These are phyloP conservation scores for Calonectria crousiana DNA, from an alignment of 2,329 filamentous ascomycete species.

Conservation along the genomic window DNA sequence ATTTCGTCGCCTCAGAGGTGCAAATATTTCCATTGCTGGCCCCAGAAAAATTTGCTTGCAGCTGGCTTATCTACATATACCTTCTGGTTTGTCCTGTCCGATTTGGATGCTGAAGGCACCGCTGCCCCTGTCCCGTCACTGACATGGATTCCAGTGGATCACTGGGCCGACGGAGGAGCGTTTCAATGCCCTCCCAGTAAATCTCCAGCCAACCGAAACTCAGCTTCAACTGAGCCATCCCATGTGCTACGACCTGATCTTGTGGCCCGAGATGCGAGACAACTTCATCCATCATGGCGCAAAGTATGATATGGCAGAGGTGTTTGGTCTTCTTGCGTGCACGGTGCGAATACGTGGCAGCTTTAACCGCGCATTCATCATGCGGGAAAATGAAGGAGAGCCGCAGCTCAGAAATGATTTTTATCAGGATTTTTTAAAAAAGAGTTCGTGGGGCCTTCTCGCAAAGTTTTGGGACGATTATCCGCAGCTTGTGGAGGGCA, in stretches of 20 bases:
- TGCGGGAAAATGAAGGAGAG: neutral
- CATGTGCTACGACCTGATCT: neutral
- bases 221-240: neutral
- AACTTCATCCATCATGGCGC: neutral
- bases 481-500: neutral
- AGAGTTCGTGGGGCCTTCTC: neutral
- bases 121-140: neutral
- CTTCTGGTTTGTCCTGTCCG: neutral
- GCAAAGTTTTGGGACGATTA: conserved; percentile 6
- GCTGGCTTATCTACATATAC: neutral
- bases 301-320: neutral
- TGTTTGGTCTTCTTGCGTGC: neutral
- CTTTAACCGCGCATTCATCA: neutral
- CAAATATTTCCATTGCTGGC: neutral
- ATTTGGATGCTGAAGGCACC: neutral
- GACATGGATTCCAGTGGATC: neutral
- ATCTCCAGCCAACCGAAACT: neutral
- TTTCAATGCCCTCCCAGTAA: neutral
- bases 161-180: neutral
- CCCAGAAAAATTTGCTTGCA: neutral
- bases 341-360: neutral
- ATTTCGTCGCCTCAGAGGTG: neutral
- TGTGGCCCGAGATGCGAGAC: neutral
- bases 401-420: neutral
- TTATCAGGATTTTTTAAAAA: neutral